phyloP scores from a whole-genome alignment of 2,329 filamentous ascomycete genomes.

The Spiromastix sp. region DNA sequence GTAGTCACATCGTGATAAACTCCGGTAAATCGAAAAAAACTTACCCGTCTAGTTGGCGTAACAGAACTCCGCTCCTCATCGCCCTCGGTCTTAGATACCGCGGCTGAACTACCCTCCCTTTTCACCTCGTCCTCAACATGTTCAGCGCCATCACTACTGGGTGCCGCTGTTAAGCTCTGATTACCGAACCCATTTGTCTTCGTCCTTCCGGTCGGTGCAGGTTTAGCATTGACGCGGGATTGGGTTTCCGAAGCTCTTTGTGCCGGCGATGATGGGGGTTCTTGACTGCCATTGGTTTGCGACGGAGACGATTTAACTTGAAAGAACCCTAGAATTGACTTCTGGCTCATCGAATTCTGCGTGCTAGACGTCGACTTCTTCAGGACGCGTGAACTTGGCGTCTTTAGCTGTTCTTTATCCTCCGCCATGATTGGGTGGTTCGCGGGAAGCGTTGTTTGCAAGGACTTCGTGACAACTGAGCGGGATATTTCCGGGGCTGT shows the following conservation, averaged over 20 bases:
- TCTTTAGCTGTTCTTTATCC: constrained; percentile 4
- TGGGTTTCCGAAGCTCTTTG: constrained; percentile 2
- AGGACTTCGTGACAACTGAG: no score
- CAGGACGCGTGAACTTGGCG: constrained; percentile 6
- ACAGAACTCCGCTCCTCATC: constrained; percentile 39
- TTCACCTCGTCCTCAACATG: constrained; percentile 52
- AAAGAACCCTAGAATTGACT: constrained; percentile 72
- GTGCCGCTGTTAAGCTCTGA: constrained; percentile 57
- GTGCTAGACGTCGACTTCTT: constrained; percentile 26
- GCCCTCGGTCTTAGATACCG: constrained; percentile 32
- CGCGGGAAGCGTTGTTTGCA: no score
- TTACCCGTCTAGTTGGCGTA: constrained; percentile 74
- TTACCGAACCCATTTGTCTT: constrained; percentile 27
- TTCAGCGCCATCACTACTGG: constrained; percentile 67
- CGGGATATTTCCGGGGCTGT: no score
- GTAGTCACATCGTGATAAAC: no score
- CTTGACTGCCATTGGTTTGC: constrained; percentile 10
- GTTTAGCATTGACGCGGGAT: constrained; percentile 20
- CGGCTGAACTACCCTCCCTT: constrained; percentile 32
- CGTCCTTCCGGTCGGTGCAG: constrained; percentile 40
- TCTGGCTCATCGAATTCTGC: constrained; percentile 49
- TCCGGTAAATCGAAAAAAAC: constrained; percentile 13
- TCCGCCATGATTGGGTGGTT: constrained; percentile 1
- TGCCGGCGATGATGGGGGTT: constrained; percentile 7
- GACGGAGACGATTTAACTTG: constrained; percentile 42